phyloP scores from a whole-genome alignment of 2,329 filamentous ascomycete genomes.

The Colletotrichum orchidophilum region DNA sequence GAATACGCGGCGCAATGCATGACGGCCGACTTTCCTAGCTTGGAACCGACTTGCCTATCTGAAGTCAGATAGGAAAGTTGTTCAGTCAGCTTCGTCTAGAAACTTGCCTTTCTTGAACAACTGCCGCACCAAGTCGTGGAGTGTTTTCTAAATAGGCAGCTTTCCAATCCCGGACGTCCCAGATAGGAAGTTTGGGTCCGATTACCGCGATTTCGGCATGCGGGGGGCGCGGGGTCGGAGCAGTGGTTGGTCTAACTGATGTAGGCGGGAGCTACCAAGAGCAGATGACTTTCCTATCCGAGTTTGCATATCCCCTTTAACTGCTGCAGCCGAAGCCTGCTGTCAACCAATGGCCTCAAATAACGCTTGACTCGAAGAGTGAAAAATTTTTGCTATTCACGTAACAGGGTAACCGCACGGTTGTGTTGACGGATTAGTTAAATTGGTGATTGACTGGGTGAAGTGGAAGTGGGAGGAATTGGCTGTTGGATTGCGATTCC shows the following conservation, averaged over 20 bases:
- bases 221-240: too few relatives aligned
- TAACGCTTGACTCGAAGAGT: too few relatives aligned
- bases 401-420: too few relatives aligned
- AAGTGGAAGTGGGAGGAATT: too few relatives aligned
- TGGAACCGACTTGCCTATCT: neutral
- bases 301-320: neutral
- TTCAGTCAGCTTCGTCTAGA: neutral
- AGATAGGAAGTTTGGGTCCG: neutral
- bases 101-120: neutral
- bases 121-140: too few relatives aligned
- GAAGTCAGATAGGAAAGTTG: neutral
- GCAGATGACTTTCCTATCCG: neutral
- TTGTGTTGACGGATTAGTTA: too few relatives aligned
- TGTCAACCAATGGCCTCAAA: too few relatives aligned
- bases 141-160: neutral
- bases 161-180: neutral
- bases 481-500: too few relatives aligned
- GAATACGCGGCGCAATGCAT: neutral
- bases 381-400: too few relatives aligned
- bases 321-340: too few relatives aligned
- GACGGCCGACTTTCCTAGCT: neutral
- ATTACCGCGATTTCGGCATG: neutral
- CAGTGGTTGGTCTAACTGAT: neutral
- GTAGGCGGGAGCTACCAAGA: neutral
- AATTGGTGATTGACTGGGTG: too few relatives aligned